Conservation (phyloP, 2,329 filamentous ascomycete species). For the Trichoderma harzianum region DNA sequence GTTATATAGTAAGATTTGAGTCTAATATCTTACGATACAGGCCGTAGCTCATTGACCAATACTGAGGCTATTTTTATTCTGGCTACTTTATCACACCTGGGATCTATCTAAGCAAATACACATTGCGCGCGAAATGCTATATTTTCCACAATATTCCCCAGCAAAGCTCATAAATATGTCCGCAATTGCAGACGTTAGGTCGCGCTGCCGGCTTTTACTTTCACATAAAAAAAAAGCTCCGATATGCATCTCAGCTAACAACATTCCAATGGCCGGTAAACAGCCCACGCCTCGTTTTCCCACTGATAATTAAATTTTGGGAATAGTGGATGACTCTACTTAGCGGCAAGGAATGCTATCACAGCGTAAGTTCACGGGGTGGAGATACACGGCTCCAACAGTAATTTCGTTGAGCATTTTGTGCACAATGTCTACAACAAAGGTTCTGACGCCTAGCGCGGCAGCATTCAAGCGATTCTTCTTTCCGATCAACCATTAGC, state of each 20-base stretch:
- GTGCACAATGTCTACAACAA: no score
- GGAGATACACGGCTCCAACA: no score
- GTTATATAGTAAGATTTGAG: no score
- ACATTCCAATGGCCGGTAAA: not conserved
- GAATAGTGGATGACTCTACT: not conserved
- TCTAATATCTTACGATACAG: no score
- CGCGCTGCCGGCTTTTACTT: not conserved
- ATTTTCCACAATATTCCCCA: not conserved
- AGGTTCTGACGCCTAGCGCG: no score
- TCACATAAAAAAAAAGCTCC: not conserved
- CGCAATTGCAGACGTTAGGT: not conserved
- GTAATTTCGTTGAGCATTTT: no score
- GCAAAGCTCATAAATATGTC: not conserved
- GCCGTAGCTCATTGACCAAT: not conserved
- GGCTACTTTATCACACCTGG: not conserved
- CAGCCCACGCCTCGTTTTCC: not conserved
- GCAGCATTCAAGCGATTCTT: no score
- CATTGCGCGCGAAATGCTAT: not conserved
- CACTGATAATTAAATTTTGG: not conserved
- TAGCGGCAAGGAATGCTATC: no score
- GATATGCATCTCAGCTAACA: not conserved
- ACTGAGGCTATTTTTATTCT: not conserved
- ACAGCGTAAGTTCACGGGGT: no score
- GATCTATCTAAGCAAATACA: not conserved
- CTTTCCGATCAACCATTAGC: no score